Evolutionary conservation across 2,329 filamentous ascomycete species (phyloP), one percentile per base, ranked within the genome.

Genomic region (Pseudofabraea citricarpa): DNA sequence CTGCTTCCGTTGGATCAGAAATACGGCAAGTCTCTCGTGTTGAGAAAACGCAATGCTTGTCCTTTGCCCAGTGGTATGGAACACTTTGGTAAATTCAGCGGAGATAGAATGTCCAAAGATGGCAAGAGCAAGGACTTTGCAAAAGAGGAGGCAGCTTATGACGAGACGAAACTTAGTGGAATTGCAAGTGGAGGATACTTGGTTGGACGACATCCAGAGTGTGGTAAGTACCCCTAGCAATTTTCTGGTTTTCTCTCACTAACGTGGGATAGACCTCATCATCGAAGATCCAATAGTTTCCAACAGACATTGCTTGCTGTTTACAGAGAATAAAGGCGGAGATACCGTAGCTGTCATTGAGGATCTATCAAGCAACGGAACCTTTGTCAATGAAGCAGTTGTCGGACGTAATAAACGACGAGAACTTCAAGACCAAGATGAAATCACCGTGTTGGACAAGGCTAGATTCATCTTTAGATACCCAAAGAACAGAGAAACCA

Each of bases 281-380:
- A 74, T 96, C 43, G 77, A 86, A 44, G 83, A 87, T 40, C 83
- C 81, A 2, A 87, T 87, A 4, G 83, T 96, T 33, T 96, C 90
- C 15, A 97, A 97, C 60, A 79, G 90, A 4, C 87, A 90, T 64
- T 88, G 83, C 51, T 67, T 87, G 7, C 53, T 88, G 2, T 87
- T 86, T 56, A 73, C 68, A 18, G 75, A 81, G 58, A 78, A 78
- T 48, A 77, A 77, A 52, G 74, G 70, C 8, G 65, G 68, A 13
- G 72, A 78, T 63, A 76, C 72, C 52, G 74, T 80, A 32, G 91
- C 89, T 7, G 77, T 97, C 10, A 66, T 98, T 5, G 90, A 98
- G 63, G 93, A 98, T 63, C 69, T 97, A 16, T 98, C 93, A 6
- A 93, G 83, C 60, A 98, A 98, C 61, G 93, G 93, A 40, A 98